Conservation (phyloP, 1,284 basidiomycete species). For the Ceratobasidium sp. region DNA sequence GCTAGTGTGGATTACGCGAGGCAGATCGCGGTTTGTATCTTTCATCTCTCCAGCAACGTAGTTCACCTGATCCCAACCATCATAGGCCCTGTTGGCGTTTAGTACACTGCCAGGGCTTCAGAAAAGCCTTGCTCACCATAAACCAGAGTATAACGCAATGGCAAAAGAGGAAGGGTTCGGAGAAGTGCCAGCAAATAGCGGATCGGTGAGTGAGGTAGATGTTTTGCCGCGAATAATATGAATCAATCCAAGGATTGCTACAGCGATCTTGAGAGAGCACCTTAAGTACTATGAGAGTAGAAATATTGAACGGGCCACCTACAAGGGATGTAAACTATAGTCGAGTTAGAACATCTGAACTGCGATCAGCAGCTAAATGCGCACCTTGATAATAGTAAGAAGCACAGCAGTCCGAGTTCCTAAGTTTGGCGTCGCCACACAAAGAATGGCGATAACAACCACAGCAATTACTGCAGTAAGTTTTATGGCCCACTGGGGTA, state of each 20-base stretch:
- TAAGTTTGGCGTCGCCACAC: constrained; percentile 79
- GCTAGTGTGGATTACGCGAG: constrained; percentile 87
- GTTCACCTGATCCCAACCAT: constrained; percentile 88
- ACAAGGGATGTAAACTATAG: constrained; percentile 68
- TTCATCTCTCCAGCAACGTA: constrained; percentile 94
- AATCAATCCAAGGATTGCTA: constrained; percentile 77
- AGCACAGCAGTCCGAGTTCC: constrained; percentile 86
- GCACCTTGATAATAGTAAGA: constrained; percentile 87
- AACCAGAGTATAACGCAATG: constrained; percentile 91
- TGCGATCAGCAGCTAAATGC: constrained; percentile 42
- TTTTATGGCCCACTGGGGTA: constrained; percentile 95
- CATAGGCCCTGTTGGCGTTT: constrained; percentile 70
- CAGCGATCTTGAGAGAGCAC: constrained; percentile 62
- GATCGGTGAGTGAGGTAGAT: constrained; percentile 69
- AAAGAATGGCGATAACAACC: constrained; percentile 75
- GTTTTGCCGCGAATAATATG: constrained; percentile 75
- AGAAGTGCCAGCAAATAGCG: constrained; percentile 80
- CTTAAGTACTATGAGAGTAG: constrained; percentile 13
- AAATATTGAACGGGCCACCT: constrained; percentile 47
- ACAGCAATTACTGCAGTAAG: constrained; percentile 83
- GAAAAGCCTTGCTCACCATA: constrained; percentile 63
- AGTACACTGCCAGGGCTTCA: not conserved
- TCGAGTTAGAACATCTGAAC: not conserved
- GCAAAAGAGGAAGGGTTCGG: constrained; percentile 86
- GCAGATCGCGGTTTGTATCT: constrained; percentile 86